Conservation (phyloP, 305 asterid species). For the Fraxinus greggii region DNA sequence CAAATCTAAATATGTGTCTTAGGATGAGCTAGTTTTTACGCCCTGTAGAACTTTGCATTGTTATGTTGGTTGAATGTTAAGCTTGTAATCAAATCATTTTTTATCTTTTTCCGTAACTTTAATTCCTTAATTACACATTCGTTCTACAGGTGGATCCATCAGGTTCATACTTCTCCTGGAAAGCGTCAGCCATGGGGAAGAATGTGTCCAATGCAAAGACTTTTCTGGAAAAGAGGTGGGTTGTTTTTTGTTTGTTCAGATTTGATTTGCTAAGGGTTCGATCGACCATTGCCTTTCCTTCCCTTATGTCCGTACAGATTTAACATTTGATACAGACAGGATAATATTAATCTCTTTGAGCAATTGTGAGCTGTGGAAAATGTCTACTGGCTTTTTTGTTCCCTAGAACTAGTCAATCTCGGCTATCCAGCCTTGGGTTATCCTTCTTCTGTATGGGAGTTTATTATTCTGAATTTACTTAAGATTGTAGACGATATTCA, state of each 20-base stretch:
- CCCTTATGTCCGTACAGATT: not conserved
- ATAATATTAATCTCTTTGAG: not conserved
- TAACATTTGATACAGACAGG: not conserved
- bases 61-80: not conserved
- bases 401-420: not conserved
- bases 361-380: not conserved
- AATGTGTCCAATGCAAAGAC: constrained; percentile 97
- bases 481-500: not conserved
- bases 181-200: constrained; percentile 99
- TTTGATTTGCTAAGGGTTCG: not conserved
- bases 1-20: not conserved
- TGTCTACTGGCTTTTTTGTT: not conserved
- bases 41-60: not conserved
- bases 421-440: not conserved
- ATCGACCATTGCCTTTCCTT: not conserved
- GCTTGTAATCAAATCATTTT: not conserved
- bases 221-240: constrained; percentile 87
- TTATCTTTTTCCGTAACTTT: not conserved
- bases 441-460: not conserved
- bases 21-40: not conserved
- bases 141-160: constrained; percentile 88
- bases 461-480: not conserved
- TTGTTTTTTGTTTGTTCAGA: not conserved
- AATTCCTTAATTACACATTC: not conserved
- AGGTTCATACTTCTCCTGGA: constrained; percentile 98